Conservation (phyloP, 371 early-diverging fungal genomes). For the Nematocida sp. region DNA sequence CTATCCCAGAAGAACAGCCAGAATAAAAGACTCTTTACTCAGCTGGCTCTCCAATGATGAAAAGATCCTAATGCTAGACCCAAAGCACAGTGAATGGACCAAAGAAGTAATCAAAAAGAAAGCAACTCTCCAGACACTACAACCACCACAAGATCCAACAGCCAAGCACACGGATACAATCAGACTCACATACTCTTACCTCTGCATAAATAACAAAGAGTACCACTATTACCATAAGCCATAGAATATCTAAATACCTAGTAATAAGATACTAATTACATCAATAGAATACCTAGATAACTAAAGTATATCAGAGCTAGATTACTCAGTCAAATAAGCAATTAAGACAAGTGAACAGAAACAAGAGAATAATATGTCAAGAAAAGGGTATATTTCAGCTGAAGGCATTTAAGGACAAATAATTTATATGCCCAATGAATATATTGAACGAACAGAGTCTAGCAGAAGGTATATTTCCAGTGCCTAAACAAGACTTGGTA, state of each 20-base stretch:
- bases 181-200: background rate
- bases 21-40: constrained; percentile 3
- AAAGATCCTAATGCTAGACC: constrained; percentile 23
- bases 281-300: too few relatives aligned
- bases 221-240: background rate
- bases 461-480: too few relatives aligned
- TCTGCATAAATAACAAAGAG: background rate
- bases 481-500: too few relatives aligned
- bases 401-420: too few relatives aligned
- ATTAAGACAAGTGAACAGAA: too few relatives aligned
- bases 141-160: background rate
- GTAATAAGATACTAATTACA: too few relatives aligned
- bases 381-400: too few relatives aligned
- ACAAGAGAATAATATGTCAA: too few relatives aligned
- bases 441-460: too few relatives aligned
- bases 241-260: background rate
- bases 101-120: constrained; percentile 16
- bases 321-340: too few relatives aligned
- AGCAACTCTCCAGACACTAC: background rate
- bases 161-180: background rate
- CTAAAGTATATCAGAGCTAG: too few relatives aligned
- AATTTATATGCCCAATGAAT: too few relatives aligned
- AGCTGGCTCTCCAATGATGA: constrained; percentile 34
- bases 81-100: constrained; percentile 11
- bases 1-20: constrained; percentile 20